Conservation (phyloP, 306 rosid species). For the Canavalia gladiata region DNA sequence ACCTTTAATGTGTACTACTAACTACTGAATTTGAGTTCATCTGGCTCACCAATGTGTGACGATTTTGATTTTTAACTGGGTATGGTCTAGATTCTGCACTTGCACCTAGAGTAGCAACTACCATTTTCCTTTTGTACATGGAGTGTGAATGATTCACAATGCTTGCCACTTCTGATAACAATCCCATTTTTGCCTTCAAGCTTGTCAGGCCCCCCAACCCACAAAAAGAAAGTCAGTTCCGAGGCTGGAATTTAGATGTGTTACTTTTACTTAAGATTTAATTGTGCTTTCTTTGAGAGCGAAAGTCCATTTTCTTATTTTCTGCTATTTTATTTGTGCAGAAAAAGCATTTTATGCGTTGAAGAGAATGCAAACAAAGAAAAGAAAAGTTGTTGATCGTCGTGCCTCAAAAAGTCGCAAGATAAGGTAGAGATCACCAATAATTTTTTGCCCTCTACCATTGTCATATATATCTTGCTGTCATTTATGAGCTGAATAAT, state of each 20-base stretch:
- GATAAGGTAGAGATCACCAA: constrained; percentile 67
- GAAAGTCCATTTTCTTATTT: constrained; percentile 36
- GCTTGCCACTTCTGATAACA: neutral
- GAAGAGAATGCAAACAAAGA: constrained; percentile 76
- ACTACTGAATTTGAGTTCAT: neutral
- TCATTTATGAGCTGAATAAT: neutral
- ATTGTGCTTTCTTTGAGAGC: neutral
- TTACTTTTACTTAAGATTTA: neutral
- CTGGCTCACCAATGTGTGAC: neutral
- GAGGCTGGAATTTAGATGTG: neutral
- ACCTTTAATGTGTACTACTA: neutral
- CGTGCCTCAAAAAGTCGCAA: constrained; percentile 95
- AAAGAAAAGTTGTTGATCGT: constrained; percentile 85
- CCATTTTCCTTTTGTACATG: neutral
- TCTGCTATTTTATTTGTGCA: constrained; percentile 47
- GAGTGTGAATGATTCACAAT: neutral
- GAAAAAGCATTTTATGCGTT: constrained; percentile 75
- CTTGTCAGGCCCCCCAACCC: neutral
- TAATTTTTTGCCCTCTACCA: neutral
- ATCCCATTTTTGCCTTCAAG: neutral
- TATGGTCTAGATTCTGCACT: neutral
- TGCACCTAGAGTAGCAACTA: neutral
- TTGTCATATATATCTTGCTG: constrained; percentile 10
- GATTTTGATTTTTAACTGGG: neutral
- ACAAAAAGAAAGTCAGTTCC: neutral